Conservation (phyloP, 495 filamentous ascomycete genomes). For the Podospora anserina region DNA sequence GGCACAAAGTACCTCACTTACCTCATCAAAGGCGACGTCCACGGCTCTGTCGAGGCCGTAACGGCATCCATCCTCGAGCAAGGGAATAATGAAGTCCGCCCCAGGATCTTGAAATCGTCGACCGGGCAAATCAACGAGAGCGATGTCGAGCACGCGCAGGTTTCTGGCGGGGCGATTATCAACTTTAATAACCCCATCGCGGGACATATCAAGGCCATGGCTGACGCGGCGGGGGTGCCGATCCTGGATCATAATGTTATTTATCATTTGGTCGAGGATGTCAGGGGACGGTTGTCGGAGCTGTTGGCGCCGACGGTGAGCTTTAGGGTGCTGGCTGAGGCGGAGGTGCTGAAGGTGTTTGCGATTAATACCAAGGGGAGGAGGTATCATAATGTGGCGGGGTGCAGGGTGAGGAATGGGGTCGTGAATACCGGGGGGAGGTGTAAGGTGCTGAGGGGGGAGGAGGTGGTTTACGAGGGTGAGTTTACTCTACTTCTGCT, state of each 20-base stretch:
- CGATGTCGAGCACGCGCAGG: constrained; percentile 83
- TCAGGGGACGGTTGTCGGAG: constrained; percentile 64
- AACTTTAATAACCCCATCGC: constrained; percentile 81
- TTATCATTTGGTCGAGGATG: constrained; percentile 82
- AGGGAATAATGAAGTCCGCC: constrained; percentile 77
- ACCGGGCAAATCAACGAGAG: constrained; percentile 80
- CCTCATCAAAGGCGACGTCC: constrained; percentile 89
- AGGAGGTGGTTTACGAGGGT: constrained; percentile 76
- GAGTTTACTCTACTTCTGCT: constrained; percentile 33
- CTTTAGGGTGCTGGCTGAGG: constrained; percentile 75
- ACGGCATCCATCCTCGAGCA: constrained; percentile 66
- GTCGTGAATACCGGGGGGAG: constrained; percentile 56
- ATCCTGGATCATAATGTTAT: constrained; percentile 90
- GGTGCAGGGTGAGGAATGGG: constrained; percentile 85
- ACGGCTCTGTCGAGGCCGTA: constrained; percentile 89
- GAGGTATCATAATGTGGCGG: constrained; percentile 69
- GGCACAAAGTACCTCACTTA: constrained; percentile 68
- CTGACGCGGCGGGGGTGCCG: constrained; percentile 63
- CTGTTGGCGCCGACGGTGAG: constrained; percentile 62
- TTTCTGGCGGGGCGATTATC: constrained; percentile 67
- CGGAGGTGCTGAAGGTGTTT: constrained; percentile 80
- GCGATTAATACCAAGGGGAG: constrained; percentile 74
- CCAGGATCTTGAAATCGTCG: constrained; percentile 69
- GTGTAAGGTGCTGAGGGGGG: constrained; percentile 67
- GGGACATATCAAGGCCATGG: constrained; percentile 63